phyloP scores from a whole-genome alignment of 345 rosid genomes.

The Rhodamnia rubescens region DNA sequence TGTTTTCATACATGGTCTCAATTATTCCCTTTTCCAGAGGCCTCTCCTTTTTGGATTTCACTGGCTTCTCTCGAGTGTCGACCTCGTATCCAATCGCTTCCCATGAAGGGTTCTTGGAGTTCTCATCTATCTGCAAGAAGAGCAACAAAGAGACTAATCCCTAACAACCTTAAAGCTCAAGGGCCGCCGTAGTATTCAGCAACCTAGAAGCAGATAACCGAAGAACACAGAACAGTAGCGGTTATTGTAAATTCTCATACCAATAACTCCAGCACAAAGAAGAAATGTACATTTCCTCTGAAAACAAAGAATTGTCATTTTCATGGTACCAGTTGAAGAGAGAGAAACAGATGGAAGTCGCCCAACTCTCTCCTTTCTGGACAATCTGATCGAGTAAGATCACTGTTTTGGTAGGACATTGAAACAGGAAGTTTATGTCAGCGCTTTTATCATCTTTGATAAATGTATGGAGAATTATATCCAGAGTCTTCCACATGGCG shows the following conservation, averaged over 20 bases:
- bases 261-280: background rate
- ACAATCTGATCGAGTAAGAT: background rate
- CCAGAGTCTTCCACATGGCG: background rate
- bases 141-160: background rate
- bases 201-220: background rate
- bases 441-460: background rate
- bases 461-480: background rate
- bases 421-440: background rate
- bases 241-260: background rate
- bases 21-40: conserved; percentile 44
- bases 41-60: conserved; percentile 17
- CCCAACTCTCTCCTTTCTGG: background rate
- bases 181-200: background rate
- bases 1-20: conserved; percentile 25
- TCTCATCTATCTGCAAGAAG: conserved; percentile 1
- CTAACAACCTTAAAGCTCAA: background rate
- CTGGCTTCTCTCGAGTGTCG: conserved; percentile 16
- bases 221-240: background rate
- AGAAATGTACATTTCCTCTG: background rate
- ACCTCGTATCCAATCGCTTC: conserved; percentile 56
- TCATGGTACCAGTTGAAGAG: background rate
- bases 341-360: background rate
- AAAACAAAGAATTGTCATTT: background rate
- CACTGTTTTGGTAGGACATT: background rate
- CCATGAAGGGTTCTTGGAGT: conserved; percentile 35